Conservation (phyloP, 768 basidiomycete genomes). For the Mycena olivaceomarginata region DNA sequence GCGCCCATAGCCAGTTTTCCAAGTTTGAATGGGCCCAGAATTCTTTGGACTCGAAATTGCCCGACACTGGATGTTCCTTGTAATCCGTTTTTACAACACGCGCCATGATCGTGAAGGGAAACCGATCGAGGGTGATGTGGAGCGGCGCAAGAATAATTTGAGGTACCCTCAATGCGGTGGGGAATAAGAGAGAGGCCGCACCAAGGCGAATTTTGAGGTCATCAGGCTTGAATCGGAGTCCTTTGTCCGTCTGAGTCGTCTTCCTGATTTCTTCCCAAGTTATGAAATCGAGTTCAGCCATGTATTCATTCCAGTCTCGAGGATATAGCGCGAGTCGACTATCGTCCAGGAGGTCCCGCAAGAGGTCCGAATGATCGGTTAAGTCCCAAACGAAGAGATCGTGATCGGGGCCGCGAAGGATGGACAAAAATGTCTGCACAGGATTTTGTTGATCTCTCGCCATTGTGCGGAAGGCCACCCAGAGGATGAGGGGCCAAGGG, state of each 20-base stretch:
- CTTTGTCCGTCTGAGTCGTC: not conserved
- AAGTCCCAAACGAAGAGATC: constrained; percentile 6
- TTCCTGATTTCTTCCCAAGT: not conserved
- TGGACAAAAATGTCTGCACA: no score
- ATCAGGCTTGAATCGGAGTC: not conserved
- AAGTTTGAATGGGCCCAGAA: not conserved
- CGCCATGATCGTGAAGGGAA: no score
- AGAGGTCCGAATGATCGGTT: not conserved
- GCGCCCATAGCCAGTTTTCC: not conserved
- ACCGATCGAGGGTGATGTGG: no score
- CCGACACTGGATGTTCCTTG: not conserved
- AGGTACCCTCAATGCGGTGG: not conserved
- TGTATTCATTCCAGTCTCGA: constrained; percentile 9
- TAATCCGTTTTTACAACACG: no score
- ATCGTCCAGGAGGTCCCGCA: not conserved
- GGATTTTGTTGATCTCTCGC: no score
- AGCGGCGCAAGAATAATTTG: constrained; percentile 3
- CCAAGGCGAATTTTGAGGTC: not conserved
- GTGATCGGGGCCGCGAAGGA: no score
- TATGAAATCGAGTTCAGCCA: no score
- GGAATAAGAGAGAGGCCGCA: not conserved
- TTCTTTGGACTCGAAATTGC: not conserved
- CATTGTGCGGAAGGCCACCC: no score
- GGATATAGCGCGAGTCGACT: not conserved
- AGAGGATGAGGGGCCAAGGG: constrained; percentile 1